phyloP scores from a whole-genome alignment of 2,329 filamentous ascomycete species.

The Orbilia oligospora region DNA sequence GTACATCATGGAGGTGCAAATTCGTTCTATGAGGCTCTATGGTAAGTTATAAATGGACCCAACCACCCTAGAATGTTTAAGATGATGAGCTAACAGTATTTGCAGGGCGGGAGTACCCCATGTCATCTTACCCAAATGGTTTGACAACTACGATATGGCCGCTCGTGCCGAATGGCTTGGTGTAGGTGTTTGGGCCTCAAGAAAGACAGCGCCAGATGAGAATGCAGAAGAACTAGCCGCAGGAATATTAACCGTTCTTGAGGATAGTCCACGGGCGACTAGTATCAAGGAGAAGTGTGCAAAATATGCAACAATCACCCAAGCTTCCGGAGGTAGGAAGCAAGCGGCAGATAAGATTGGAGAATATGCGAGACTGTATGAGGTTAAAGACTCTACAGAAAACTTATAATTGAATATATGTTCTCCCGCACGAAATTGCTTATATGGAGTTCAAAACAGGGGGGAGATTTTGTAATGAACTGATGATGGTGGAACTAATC shows the following conservation, averaged over 20 bases:
- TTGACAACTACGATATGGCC: conserved; percentile 62
- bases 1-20: conserved; percentile 71
- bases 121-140: conserved; percentile 62
- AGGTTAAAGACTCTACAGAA: conserved; percentile 39
- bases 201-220: conserved; percentile 53
- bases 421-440: no score
- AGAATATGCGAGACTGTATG: conserved; percentile 44
- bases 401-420: conserved; percentile 11
- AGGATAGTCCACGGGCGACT: conserved; percentile 27
- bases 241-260: conserved; percentile 37
- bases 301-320: conserved; percentile 36
- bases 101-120: conserved; percentile 62
- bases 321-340: conserved; percentile 44
- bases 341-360: conserved; percentile 59
- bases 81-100: not conserved
- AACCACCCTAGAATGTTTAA: not conserved
- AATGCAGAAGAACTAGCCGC: conserved; percentile 52
- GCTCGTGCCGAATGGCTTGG: conserved; percentile 61
- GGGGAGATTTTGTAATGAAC: not conserved
- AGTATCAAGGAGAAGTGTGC: conserved; percentile 37
- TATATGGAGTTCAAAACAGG: not conserved
- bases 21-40: conserved; percentile 67
- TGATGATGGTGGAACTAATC: not conserved
- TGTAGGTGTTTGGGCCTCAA: conserved; percentile 61
- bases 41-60: conserved; percentile 63